Base-by-base conservation (phyloP, 257 asterid species). In the Solanum sitiens region DNA sequence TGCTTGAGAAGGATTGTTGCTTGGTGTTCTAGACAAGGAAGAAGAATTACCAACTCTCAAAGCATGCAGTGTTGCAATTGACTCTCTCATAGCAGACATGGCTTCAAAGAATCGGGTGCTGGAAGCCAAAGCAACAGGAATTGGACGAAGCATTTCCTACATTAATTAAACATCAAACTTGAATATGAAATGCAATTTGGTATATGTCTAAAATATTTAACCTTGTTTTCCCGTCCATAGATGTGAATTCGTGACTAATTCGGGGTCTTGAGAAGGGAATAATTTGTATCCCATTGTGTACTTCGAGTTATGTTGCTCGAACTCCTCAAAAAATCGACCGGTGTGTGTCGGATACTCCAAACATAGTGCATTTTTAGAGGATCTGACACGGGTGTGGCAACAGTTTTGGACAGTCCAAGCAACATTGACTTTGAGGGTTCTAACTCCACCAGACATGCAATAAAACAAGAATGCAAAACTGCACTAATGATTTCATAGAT, bases 101-200 rank as follows among this genome's bases (percentile, higher is more conserved):
- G 98, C 99, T 93, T 95, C 98, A 83, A 97, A 95, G 92, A 95
- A 94, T 11, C 98, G 95, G 61, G 98, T 97, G 94, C 98, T 95
- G 11, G 99, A 97, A 83, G 99, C 99, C 90, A 95, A 88, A 40
- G 99, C 99, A 71, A 95, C 98, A n/a, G 98, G 99, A 87, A 96
- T 96, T 16, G 98, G 99, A 70, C 98, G 96, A 33, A 95, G 97
- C 98, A 96, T 95, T 92, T 96, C 99, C 98, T 95, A 88, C 87
- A 89, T 33, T 68, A 83, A 16, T 86, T 73, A 15, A 80, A 80
- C 70, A 30, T 30, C 45, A 50, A 79, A 79, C 67, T 18, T 82
- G 20, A 50, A 32, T 44, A 79, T 25, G 8, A 47, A 16, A 80
- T 25, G 67, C 27, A 47, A 30, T 63, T 80, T 27, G 42, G 44